Evolutionary conservation across 2,329 filamentous ascomycete species (phyloP), one percentile per base, ranked within the genome.

Genomic region (Aspergillus ochraceus): DNA sequence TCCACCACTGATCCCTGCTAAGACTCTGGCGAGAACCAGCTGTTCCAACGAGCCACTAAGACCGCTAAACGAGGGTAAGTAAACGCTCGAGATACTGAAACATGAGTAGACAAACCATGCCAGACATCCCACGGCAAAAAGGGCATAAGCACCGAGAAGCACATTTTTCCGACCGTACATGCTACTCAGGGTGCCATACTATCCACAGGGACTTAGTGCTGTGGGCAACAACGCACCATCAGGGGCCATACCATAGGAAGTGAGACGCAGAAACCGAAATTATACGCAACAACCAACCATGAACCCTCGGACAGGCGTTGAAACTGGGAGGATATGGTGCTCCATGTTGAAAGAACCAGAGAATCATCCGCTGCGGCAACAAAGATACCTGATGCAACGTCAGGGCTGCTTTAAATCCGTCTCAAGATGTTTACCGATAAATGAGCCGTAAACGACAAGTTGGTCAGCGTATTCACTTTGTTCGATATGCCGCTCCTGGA

Each of bases 311-410:
- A 68, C 6, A 81, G 66, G 12, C 74, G 72, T 52, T 77, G 64
- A 59, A 81, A 81, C 36, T 80, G 77, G 0, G 79, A 81, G 0
- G 79, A 71, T 32, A 81, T 78, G 6, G 79, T 76, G 1, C 83
- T 81, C 65, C 88, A 86, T 0, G 87, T 89, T 0, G 88, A 87
- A 12, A 90, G 71, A 0, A 90, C 81, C 1, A 90, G 74, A 3
- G 85, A 86, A 0, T 77, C 75, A 66, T 90, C 88, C 19, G 83
- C 81, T 45, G 85, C 84, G 4, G 83, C 81, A 12, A 88, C 81
- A 64, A 90, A 89, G 3, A 87, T 82, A 11, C 83, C 84, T 77
- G 53, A 10, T 12, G 19, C 42, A 26, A n/a, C 12, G 8, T 55
- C 17, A 49, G 45, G 10, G 12, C 4, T 36, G 32, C 4, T 14